Percentiles rank a stretch among this genome's conserved stretches.
Conservation (phyloP, 257 asterid species). For the Scutellaria barbata region DNA sequence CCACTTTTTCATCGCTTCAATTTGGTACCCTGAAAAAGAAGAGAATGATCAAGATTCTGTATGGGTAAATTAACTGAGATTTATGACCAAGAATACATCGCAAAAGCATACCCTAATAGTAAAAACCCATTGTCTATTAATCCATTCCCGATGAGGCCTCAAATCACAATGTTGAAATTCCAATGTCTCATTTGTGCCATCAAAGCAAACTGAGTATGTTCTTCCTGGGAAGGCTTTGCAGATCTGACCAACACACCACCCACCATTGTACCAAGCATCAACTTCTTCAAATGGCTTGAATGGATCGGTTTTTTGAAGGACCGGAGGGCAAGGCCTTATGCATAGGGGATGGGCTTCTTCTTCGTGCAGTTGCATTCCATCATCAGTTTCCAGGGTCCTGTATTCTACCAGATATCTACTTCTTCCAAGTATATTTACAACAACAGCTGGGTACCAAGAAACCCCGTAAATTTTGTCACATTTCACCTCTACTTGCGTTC, state of each 20-base stretch:
- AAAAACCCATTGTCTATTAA: conserved; percentile 53
- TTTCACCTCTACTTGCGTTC: conserved; percentile 57
- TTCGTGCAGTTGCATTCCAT: conserved; percentile 42
- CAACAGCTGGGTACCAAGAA: conserved; percentile 60
- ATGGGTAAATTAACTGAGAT: neutral
- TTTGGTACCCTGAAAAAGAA: conserved; percentile 25
- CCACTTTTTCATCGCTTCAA: neutral
- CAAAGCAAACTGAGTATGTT: conserved; percentile 47
- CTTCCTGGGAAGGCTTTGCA: conserved; percentile 41
- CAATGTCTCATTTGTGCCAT: conserved; percentile 41
- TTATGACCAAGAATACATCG: neutral
- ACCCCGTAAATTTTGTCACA: conserved; percentile 49
- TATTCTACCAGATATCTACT: conserved; percentile 52
- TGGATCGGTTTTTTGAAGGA: conserved; percentile 36
- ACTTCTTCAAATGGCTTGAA: conserved; percentile 54
- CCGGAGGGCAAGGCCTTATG: conserved; percentile 60
- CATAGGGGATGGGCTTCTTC: conserved; percentile 50
- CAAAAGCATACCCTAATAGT: conserved; percentile 41
- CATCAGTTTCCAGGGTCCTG: conserved; percentile 49
- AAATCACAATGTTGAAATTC: conserved; percentile 59
- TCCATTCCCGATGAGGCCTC: conserved; percentile 68
- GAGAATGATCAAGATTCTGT: neutral
- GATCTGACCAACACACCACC: conserved; percentile 66
- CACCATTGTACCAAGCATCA: conserved; percentile 60
- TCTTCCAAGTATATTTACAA: conserved; percentile 37